A percentile compares a stretch with the other conserved stretches of the same genome.
phyloP scores from a whole-genome alignment of 2,329 filamentous ascomycete species.

The Mycosphaerella sp. region DNA sequence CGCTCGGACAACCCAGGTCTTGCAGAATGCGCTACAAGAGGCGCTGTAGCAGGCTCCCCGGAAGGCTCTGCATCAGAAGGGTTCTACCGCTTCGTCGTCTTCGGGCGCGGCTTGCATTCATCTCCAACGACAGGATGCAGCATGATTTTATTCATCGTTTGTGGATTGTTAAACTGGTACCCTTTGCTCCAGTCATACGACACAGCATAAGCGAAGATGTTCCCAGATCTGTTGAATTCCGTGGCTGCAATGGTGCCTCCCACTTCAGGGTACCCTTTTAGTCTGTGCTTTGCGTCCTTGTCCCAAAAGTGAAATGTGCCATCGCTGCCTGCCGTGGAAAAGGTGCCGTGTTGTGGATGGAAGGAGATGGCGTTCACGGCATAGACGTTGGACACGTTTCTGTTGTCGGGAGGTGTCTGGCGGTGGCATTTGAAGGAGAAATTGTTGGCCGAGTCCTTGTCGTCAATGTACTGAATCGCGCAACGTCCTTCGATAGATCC shows the following conservation, averaged over 20 bases:
- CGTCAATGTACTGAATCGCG: conserved; percentile 96
- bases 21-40: too few species aligned
- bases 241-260: conserved; percentile 80
- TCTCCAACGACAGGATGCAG: conserved; percentile 45
- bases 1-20: too few species aligned
- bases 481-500: conserved; percentile 96
- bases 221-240: conserved; percentile 82
- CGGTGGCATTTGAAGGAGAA: conserved; percentile 99
- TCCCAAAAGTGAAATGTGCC: conserved; percentile 98
- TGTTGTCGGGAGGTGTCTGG: conserved; percentile 57
- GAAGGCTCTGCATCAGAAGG: not conserved
- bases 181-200: conserved; percentile 99
- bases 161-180: conserved; percentile 71
- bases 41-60: too few species aligned
- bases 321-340: conserved; percentile 90
- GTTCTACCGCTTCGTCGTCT: conserved; percentile 42
- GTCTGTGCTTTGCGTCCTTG: conserved; percentile 49
- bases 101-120: conserved; percentile 47
- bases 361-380: conserved; percentile 97
- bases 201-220: conserved; percentile 58
- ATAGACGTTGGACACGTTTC: conserved; percentile 79
- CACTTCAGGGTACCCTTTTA: conserved; percentile 59
- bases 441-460: conserved; percentile 77
- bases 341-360: conserved; percentile 95
- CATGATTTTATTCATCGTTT: conserved; percentile 47